phyloP scores from a whole-genome alignment of 805 yeast genomes.

The Saccharomyces kudriavzevii region DNA sequence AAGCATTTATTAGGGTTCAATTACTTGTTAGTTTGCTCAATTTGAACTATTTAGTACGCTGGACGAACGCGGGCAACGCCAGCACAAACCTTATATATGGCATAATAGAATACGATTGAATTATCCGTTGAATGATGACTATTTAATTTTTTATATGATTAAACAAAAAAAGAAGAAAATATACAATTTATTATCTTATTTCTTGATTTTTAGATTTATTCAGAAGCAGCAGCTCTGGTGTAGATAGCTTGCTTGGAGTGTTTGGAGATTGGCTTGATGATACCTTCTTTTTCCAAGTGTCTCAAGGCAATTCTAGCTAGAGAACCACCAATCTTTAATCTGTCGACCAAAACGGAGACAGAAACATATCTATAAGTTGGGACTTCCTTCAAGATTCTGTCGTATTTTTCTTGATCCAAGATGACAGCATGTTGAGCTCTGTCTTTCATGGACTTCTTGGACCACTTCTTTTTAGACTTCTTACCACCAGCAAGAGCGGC shows the following conservation, averaged over 20 bases:
- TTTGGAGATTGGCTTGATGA: slow-evolving; percentile 86
- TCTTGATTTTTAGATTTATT: slow-evolving; percentile 34
- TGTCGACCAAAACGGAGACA: slow-evolving; percentile 96
- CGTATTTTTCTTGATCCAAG: slow-evolving; percentile 97
- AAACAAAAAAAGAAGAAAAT: neutral
- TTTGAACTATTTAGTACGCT: neutral
- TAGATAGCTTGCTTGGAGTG: slow-evolving; percentile 96
- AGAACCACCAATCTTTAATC: slow-evolving; percentile 98
- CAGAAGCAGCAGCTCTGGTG: slow-evolving; percentile 71
- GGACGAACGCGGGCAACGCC: neutral
- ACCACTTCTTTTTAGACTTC: slow-evolving; percentile 99
- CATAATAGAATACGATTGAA: neutral
- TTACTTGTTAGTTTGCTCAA: neutral
- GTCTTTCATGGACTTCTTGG: slow-evolving; percentile 99
- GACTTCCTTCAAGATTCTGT: slow-evolving; percentile 98
- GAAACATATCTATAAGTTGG: slow-evolving; percentile 98
- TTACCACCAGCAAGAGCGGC: slow-evolving; percentile 99
- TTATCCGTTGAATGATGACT: neutral
- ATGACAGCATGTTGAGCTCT: slow-evolving; percentile 97
- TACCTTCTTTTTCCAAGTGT: slow-evolving; percentile 91
- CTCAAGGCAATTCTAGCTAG: slow-evolving; percentile 95
- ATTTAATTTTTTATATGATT: neutral
- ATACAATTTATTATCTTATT: neutral
- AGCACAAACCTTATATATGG: neutral
- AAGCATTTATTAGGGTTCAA: neutral